Percentiles rank a stretch among this genome's conserved stretches.
These are phyloP conservation scores for Pichia sp. DNA, from an alignment of 1,139 yeast species.

Conservation along the genomic window DNA sequence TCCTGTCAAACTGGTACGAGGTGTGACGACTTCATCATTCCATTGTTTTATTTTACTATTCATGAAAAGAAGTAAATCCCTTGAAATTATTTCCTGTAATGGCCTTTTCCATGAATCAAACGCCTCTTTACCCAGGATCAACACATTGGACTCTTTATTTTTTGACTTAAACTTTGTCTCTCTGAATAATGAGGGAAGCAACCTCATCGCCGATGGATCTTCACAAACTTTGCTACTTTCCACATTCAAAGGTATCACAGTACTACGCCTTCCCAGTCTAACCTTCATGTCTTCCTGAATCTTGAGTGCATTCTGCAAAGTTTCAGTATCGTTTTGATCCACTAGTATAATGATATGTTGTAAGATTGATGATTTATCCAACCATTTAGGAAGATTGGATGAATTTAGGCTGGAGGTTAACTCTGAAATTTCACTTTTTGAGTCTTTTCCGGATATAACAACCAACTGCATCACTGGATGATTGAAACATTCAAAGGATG, in stretches of 20 bases:
- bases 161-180: slow-evolving; percentile 49
- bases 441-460: slow-evolving; percentile 52
- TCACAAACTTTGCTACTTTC: neutral
- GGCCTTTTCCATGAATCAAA: slow-evolving; percentile 40
- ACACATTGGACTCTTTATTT: neutral
- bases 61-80: slow-evolving; percentile 71
- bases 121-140: slow-evolving; percentile 28
- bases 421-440: slow-evolving; percentile 39
- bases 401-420: slow-evolving; percentile 43
- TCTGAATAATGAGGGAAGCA: slow-evolving; percentile 38
- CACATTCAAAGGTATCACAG: slow-evolving; percentile 20
- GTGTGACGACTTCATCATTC: slow-evolving; percentile 67
- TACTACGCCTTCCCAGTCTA: slow-evolving; percentile 21
- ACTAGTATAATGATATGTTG: slow-evolving; percentile 42
- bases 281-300: slow-evolving; percentile 35
- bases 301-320: slow-evolving; percentile 31
- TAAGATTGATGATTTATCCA: slow-evolving; percentile 55
- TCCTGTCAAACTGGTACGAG: slow-evolving; percentile 69
- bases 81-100: slow-evolving; percentile 52
- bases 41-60: slow-evolving; percentile 66
- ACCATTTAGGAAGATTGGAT: slow-evolving; percentile 49
- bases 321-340: slow-evolving; percentile 31
- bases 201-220: slow-evolving; percentile 6
- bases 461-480: slow-evolving; percentile 83
- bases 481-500: slow-evolving; percentile 83